Evolutionary conservation across 2,329 filamentous ascomycete species (phyloP), one percentile per base, ranked within the genome.

Genomic region (Periconia macrospinosa): DNA sequence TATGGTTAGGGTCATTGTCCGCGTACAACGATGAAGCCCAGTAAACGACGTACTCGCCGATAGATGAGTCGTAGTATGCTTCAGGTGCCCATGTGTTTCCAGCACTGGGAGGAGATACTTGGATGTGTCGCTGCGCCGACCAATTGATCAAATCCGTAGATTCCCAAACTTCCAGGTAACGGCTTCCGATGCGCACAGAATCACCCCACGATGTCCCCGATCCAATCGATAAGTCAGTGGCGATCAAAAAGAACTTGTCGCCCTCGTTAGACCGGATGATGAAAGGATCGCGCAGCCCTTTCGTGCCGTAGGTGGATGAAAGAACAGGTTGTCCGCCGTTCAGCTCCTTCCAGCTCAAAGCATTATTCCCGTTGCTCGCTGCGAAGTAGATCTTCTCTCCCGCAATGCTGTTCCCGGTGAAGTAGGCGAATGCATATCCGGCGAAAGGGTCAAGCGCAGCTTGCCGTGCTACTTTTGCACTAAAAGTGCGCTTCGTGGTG

Each of bases 41-140:
- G 60, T 79, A 82, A 49, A 73, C 69, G 1, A 72, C 67, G 27
- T 81, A 82, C 0, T 69, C 62, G 9, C 75, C 74, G 10, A 78
- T 67, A 0, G 68, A 69, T 0, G 74, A 63, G 14, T 82, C 79
- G 51, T 78, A 82, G 60, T 78, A 81, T 0, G 80, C 80, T 43
- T 82, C 80, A 0, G 80, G 80, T 0, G 80, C 80, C 80, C 80
- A 82, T 0, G 81, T 83, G 47, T 81, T 83, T 2, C 81, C 81
- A 0, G 80, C 81, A 0, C 73, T 78, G 1, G 72, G 56, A 0
- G 80, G 79, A 0, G 80, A 81, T 0, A 83, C 79, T 6, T 75
- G 70, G 19, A 81, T 68, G 19, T 82, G 79, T 15, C 81, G 75
- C 53, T 83, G 80, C 18, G 67, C 71, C 1, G 78, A 79, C 81